These are phyloP conservation scores for Blastocystis sp. DNA, from an alignment of 352 stramenopile species.

Conservation along the genomic window DNA sequence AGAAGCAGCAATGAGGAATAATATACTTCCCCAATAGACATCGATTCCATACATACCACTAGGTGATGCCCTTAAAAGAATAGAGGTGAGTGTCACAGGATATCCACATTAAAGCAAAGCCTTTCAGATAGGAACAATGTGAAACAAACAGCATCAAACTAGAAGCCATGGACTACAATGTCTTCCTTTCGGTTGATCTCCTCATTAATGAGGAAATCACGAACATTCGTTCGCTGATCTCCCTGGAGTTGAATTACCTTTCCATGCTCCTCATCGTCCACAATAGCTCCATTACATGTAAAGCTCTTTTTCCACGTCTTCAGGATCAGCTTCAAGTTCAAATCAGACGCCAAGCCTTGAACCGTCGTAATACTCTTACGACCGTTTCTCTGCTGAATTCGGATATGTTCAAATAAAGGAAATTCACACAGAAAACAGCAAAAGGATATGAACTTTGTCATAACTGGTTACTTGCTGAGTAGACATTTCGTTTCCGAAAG, in stretches of 20 bases:
- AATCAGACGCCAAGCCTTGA: slow-evolving; percentile 89
- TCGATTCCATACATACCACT: too few relatives aligned
- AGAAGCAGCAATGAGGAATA: too few relatives aligned
- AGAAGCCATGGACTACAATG: slow-evolving; percentile 95
- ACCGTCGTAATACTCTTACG: slow-evolving; percentile 99
- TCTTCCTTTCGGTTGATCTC: slow-evolving; percentile 89
- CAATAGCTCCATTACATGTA: slow-evolving; percentile 96
- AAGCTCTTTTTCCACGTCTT: slow-evolving; percentile 99
- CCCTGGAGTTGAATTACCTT: slow-evolving; percentile 98
- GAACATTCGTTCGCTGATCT: slow-evolving; percentile 97
- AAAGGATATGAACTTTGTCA: slow-evolving; percentile 42
- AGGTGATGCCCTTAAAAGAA: too few relatives aligned
- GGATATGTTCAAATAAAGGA: slow-evolving; percentile 81
- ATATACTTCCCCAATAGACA: too few relatives aligned
- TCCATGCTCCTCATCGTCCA: slow-evolving; percentile 91
- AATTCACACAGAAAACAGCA: background rate
- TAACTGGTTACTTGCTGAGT: background rate
- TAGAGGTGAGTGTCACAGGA: too few relatives aligned
- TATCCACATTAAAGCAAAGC: background rate
- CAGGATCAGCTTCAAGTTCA: slow-evolving; percentile 97
- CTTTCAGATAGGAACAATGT: background rate
- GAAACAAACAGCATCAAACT: slow-evolving; percentile 66
- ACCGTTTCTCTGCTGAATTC: slow-evolving; percentile 97
- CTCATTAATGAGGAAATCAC: slow-evolving; percentile 95
- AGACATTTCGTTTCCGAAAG: background rate